Evolutionary conservation across 352 stramenopile genomes (phyloP), one percentile per base, ranked within the genome.

Genomic region (Phytopythium mirpurense): DNA sequence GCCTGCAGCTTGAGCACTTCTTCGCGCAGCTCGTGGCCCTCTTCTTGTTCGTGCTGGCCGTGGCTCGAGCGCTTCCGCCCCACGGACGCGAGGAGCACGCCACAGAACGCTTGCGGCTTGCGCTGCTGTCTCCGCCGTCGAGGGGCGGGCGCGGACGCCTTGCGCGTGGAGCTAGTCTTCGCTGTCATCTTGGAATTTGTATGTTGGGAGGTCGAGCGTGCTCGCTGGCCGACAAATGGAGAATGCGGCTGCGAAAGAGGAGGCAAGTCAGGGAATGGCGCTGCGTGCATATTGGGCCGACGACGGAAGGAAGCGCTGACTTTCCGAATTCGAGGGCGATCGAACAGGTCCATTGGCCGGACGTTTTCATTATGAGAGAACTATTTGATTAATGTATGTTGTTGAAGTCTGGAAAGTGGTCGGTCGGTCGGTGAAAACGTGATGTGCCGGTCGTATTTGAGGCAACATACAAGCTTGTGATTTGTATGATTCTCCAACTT

Each of bases 1-100:
- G n/a, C 27, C 32, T 53, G 46, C n/a, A 53, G 31, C 31, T 42
- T 19, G 12, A 15, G 31, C 46, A 53, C 46, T 19, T 53, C 46
- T 14, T 27, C 32, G 7, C 46, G 15, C 29, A 42, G 31, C 46
- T 53, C 34, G 18, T 27, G 26, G 16, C 32, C 16, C 1, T 37
- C 18, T 3, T 36, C 16, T 11, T 23, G 4, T 10, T 7, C 19
- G 3, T 34, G 7, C 11, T 36, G 11, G 7, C 2, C 18, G 18
- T 21, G 24, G 9, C 6, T 7, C 46, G 18, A 8, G 19, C 29
- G n/a, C 21, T 43, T 43, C 10, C 31, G 46, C 29, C 32, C 32
- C 5, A 53, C 46, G 32, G 46, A 53, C n/a, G 29, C 19, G 29
- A 53, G 31, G 19, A 53, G 46, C 8, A 51, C 27, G 6, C 44